phyloP scores from a whole-genome alignment of 306 rosid genomes.

The Cyamopsis tetragonoloba region DNA sequence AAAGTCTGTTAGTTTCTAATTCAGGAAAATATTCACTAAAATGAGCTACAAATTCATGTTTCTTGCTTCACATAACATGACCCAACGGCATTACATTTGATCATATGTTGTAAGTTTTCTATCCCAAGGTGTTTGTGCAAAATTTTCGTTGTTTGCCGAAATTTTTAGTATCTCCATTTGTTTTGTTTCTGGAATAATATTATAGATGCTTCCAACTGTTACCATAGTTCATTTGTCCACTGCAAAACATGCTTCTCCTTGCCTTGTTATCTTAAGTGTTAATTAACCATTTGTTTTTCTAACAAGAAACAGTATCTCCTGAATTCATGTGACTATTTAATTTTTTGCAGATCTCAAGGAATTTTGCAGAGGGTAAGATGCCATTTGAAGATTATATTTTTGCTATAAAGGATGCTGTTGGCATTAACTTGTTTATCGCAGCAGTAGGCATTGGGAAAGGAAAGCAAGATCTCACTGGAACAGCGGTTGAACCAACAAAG shows the following conservation, averaged over 20 bases:
- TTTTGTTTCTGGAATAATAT: no score
- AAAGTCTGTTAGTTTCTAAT: neutral
- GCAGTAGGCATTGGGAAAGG: constrained; percentile 54
- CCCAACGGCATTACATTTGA: no score
- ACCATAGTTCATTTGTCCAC: no score
- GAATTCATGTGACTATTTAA: neutral
- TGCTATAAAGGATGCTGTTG: constrained; percentile 49
- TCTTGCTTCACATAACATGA: no score
- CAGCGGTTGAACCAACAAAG: constrained; percentile 42
- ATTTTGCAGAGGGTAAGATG: constrained; percentile 34
- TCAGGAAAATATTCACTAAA: neutral
- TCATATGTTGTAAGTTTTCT: no score
- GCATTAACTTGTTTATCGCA: constrained; percentile 44
- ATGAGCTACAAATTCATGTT: no score
- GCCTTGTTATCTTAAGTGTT: no score
- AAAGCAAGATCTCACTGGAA: constrained; percentile 54
- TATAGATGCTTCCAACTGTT: no score
- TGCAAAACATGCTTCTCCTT: no score
- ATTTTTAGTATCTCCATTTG: no score
- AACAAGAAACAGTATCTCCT: neutral
- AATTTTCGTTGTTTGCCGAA: no score
- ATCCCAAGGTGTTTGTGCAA: no score
- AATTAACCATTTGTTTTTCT: neutral
- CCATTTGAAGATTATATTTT: constrained; percentile 54
- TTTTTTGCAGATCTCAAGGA: constrained; percentile 40